These are phyloP conservation scores for Fusarium keratoplasticum DNA, from an alignment of 2,329 filamentous ascomycete genomes.

Conservation along the genomic window DNA sequence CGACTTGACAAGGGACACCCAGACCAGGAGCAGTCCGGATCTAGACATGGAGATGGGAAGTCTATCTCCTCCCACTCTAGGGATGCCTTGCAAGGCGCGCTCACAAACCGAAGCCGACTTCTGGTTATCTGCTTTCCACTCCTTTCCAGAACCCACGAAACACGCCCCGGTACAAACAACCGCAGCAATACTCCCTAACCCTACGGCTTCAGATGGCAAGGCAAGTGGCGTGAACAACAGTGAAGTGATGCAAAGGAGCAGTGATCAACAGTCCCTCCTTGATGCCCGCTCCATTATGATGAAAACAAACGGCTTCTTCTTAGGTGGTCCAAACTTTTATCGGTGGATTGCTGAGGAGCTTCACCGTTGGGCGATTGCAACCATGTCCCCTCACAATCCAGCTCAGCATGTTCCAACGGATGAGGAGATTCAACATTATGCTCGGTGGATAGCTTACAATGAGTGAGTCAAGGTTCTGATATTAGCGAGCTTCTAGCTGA, in stretches of 20 bases:
- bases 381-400: constrained; percentile 47
- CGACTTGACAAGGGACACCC: neutral
- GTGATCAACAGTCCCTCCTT: neutral
- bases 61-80: neutral
- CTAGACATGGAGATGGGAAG: neutral
- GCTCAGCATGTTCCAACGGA: constrained; percentile 49
- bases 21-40: neutral
- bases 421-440: constrained; percentile 50
- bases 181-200: neutral
- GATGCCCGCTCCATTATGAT: constrained; percentile 5
- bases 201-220: neutral
- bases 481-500: neutral
- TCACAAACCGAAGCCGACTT: constrained; percentile 4
- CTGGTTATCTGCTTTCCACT: neutral
- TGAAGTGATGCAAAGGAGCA: neutral
- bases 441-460: constrained; percentile 47
- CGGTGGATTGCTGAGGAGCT: constrained; percentile 32
- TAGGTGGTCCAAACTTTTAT: constrained; percentile 41
- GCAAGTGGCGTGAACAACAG: neutral
- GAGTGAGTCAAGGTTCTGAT: constrained; percentile 20
- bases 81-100: neutral
- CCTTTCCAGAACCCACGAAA: neutral
- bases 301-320: constrained; percentile 22
- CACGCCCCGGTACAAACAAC: constrained; percentile 1
- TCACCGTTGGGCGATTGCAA: constrained; percentile 41